These are phyloP conservation scores for Flammula alnicola DNA, from an alignment of 1,284 basidiomycete genomes.

Conservation along the genomic window DNA sequence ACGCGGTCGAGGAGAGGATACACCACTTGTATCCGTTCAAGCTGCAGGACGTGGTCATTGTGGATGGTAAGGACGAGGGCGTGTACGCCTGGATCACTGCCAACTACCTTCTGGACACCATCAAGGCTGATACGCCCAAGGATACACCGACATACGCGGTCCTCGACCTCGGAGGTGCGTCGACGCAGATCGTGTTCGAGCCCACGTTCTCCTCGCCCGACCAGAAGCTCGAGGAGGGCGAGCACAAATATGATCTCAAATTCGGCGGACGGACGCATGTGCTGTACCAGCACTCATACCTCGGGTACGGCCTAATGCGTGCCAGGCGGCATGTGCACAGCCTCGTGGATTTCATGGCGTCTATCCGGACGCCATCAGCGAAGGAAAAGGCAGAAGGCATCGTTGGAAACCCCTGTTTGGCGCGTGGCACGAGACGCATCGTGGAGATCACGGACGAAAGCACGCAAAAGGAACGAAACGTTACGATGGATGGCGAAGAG, in stretches of 20 bases:
- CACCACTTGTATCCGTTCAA: constrained; percentile 76
- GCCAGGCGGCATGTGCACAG: constrained; percentile 88
- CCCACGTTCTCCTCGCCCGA: constrained; percentile 64
- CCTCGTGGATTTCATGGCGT: constrained; percentile 87
- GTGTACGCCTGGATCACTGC: constrained; percentile 99
- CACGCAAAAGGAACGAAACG: constrained; percentile 52
- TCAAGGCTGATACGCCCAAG: constrained; percentile 59
- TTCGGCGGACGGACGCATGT: constrained; percentile 77
- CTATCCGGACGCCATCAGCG: constrained; percentile 38
- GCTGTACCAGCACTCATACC: constrained; percentile 94
- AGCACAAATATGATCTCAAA: constrained; percentile 90
- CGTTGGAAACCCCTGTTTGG: constrained; percentile 80
- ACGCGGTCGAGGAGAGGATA: constrained; percentile 74
- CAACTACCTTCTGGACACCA: constrained; percentile 86
- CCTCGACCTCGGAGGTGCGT: constrained; percentile 95
- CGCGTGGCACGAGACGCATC: constrained; percentile 63
- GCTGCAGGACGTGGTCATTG: constrained; percentile 77
- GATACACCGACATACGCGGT: constrained; percentile 84
- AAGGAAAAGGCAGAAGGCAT: constrained; percentile 24
- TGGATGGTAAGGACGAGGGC: constrained; percentile 97
- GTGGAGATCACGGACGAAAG: constrained; percentile 76
- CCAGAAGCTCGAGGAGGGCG: constrained; percentile 74
- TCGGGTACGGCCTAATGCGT: constrained; percentile 95
- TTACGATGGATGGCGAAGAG: constrained; percentile 83
- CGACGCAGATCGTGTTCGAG: constrained; percentile 98